A percentile compares a stretch with the other conserved stretches of the same genome.
Evolutionary conservation across 352 stramenopile species (phyloP).

Genomic region (Phytophthora uliginosa): DNA sequence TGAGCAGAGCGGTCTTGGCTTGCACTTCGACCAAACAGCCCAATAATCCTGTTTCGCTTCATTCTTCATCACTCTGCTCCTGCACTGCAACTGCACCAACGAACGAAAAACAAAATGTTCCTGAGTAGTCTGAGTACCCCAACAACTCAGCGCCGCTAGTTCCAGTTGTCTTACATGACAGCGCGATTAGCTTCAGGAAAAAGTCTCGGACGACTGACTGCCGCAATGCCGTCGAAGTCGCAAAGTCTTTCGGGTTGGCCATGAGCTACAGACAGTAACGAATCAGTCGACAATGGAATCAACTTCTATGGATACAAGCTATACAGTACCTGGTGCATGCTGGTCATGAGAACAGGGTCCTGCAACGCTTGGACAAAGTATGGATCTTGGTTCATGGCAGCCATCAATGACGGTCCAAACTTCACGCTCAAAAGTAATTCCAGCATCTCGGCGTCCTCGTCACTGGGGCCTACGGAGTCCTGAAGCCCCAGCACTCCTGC

Average conservation of each 20-base stretch:
- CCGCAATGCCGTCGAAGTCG: conserved; percentile 37
- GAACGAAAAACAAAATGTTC: conserved; percentile 1
- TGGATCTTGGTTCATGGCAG: conserved; percentile 64
- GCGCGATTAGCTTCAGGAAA: conserved; percentile 71
- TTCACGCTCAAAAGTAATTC: conserved; percentile 58
- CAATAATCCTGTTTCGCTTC: conserved; percentile 6
- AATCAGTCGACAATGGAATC: conserved; percentile 1
- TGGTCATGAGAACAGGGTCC: conserved; percentile 60
- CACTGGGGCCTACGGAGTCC: neutral
- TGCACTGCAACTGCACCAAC: conserved; percentile 37
- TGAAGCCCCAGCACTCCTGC: conserved; percentile 19
- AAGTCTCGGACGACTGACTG: conserved; percentile 61
- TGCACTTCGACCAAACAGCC: neutral
- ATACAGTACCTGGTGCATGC: conserved; percentile 65
- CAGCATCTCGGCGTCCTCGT: conserved; percentile 44
- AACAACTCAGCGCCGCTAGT: neutral
- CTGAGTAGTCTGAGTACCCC: neutral
- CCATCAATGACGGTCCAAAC: conserved; percentile 60
- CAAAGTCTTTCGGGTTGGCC: conserved; percentile 57
- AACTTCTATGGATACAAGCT: neutral
- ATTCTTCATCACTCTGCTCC: conserved; percentile 35
- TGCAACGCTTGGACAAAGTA: conserved; percentile 69
- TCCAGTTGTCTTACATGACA: conserved; percentile 52
- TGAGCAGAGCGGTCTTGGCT: conserved; percentile 1
- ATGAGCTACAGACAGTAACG: conserved; percentile 53